phyloP scores from a whole-genome alignment of 306 rosid genomes.

The Lagenaria siceraria region DNA sequence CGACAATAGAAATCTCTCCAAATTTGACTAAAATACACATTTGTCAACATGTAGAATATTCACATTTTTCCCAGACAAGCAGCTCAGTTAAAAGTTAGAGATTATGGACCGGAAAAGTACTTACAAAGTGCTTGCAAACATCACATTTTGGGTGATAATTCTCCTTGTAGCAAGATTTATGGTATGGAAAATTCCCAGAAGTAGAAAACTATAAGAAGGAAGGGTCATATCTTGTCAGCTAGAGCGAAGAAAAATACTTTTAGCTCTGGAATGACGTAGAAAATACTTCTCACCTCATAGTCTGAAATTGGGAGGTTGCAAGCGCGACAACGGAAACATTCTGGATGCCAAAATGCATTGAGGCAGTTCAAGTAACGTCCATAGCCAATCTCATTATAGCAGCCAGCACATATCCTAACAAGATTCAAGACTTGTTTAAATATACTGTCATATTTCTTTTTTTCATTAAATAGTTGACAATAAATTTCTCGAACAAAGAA shows the following conservation, averaged over 20 bases:
- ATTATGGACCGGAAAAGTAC: conserved; percentile 20
- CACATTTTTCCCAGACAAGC: background rate
- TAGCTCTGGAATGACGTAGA: background rate
- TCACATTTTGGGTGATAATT: conserved; percentile 97
- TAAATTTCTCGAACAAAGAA: background rate
- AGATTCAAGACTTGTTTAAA: conserved; percentile 1
- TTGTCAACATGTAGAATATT: background rate
- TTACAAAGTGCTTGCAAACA: conserved; percentile 95
- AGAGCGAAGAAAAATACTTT: background rate
- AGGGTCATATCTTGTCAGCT: background rate
- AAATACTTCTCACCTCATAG: conserved; percentile 44
- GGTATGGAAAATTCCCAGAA: conserved; percentile 75
- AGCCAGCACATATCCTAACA: conserved; percentile 68
- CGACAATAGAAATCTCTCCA: background rate
- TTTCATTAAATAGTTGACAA: background rate
- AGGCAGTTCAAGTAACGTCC: conserved; percentile 88
- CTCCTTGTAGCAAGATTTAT: conserved; percentile 90
- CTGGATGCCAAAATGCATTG: conserved; percentile 95
- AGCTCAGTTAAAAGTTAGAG: background rate
- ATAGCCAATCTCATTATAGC: conserved; percentile 64
- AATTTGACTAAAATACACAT: background rate
- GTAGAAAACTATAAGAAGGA: conserved; percentile 63
- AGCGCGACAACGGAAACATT: conserved; percentile 88
- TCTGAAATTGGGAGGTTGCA: conserved; percentile 86
- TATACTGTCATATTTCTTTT: background rate